These are phyloP conservation scores for Graphium sp. DNA, from an alignment of 2,329 filamentous ascomycete genomes.

Conservation along the genomic window DNA sequence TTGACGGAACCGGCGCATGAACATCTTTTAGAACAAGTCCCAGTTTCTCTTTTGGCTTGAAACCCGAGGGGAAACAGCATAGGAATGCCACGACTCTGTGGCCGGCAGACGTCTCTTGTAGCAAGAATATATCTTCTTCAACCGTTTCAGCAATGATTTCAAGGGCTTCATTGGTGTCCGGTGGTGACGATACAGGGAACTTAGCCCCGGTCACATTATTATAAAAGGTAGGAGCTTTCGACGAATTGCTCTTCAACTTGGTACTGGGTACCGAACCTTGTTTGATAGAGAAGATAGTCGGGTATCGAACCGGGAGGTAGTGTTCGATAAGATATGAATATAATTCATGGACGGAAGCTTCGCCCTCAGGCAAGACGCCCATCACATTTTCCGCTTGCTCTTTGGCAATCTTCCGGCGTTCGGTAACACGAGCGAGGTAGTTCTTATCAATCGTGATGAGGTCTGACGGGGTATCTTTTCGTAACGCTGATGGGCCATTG, in stretches of 20 bases:
- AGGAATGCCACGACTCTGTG: constrained; percentile 29
- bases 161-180: constrained; percentile 17
- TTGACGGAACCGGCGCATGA: constrained; percentile 33
- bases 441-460: constrained; percentile 34
- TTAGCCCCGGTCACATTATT: constrained; percentile 20
- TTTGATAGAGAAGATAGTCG: constrained; percentile 31
- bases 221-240: constrained; percentile 9
- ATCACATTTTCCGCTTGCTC: too few species aligned
- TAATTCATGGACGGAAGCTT: constrained; percentile 24
- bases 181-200: constrained; percentile 12
- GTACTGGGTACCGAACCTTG: too few species aligned
- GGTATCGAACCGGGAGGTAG: constrained; percentile 30
- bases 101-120: constrained; percentile 20
- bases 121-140: constrained; percentile 37
- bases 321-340: constrained; percentile 27
- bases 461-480: constrained; percentile 24
- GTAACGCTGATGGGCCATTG: constrained; percentile 18
- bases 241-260: constrained; percentile 7
- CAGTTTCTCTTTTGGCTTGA: constrained; percentile 31
- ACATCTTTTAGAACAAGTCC: constrained; percentile 29
- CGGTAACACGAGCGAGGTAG: constrained; percentile 25
- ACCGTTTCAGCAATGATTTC: constrained; percentile 28
- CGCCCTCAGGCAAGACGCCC: constrained; percentile 22
- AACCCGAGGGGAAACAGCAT: constrained; percentile 34
- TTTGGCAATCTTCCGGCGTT: constrained; percentile 20